These are phyloP conservation scores for Magnaporthales sp. DNA, from an alignment of 2,329 filamentous ascomycete genomes.

Conservation along the genomic window DNA sequence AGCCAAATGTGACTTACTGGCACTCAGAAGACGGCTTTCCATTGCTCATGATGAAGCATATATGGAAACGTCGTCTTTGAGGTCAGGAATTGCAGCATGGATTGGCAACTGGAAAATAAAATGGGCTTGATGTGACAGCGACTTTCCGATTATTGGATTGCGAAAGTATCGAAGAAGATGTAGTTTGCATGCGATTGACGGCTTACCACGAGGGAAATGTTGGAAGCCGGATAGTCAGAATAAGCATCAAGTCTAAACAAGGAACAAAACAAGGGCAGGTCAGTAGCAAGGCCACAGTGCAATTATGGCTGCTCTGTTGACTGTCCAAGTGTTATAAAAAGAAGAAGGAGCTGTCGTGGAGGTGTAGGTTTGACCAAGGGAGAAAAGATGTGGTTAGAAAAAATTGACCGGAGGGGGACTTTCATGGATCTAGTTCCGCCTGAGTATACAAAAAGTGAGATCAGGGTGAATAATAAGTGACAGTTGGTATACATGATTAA, in stretches of 20 bases:
- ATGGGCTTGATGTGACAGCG: background rate
- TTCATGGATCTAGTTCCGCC: background rate
- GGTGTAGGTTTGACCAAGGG: background rate
- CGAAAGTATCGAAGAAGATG: background rate
- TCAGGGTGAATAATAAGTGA: background rate
- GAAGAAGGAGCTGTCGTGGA: background rate
- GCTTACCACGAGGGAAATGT: background rate
- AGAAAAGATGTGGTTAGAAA: background rate
- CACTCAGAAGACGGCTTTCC: background rate
- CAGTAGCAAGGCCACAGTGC: background rate
- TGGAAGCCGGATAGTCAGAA: background rate
- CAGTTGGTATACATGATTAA: too few relatives aligned
- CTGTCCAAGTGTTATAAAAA: background rate
- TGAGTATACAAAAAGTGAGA: background rate
- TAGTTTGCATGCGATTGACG: background rate
- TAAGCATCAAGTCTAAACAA: background rate
- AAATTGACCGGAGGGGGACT: too few relatives aligned
- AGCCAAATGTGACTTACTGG: background rate
- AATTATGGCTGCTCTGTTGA: background rate
- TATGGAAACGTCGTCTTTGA: background rate
- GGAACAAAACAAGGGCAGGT: background rate
- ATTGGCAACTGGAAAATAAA: background rate
- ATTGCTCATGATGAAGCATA: background rate
- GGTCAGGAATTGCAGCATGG: background rate
- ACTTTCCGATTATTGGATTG: too few relatives aligned